Evolutionary conservation across 805 yeast genomes (phyloP), one percentile per base, ranked within the genome.

Genomic region (Suhomyces sp.): DNA sequence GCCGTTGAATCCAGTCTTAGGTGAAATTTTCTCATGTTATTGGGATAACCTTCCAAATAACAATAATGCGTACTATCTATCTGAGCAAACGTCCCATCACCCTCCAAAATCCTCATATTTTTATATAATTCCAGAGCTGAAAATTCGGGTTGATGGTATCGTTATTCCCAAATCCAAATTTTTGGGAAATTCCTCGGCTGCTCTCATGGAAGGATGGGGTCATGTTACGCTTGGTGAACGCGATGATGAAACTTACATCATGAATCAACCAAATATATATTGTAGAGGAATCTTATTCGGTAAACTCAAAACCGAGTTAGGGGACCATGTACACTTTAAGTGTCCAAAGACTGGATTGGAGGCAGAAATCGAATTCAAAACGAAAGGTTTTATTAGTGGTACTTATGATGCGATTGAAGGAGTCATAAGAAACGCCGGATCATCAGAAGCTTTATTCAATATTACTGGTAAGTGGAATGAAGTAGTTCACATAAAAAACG

Each of bases 21-120:
- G 98, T 27, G 99, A 94, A 66, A 80, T 86, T 58, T 94, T 89
- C 68, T 81, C 89, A 19, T 86, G 97, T 63, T 92, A 87, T 66
- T 94, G 99, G 99, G 94, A 91, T 61, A 72, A 90, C 44, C 84
- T 92, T 9, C 82, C 87, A 47, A 80, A 77, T 27, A 82, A 79
- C 27, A 66, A 78, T 4, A 79, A 79, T 48, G 96, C 97, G 0
- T 93, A 81, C 66, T 94, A 93, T 67, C 70, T 93, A 19, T 78
- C 97, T 1, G 99, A 94, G 68, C 99, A 94, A 68, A 92, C 97
- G 0, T 88, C 96, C 29, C 99, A 94, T 64, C 99, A 94, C 66
- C 98, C 99, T n/a, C 99, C 99, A 12, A 87, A 94, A 66, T 89
- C 97, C 0, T 86, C 96, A 0, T 94, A 93, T 69, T 94, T 91